Evolutionary conservation across 306 rosid species (phyloP).

Genomic region (Prunus fruticosa): DNA sequence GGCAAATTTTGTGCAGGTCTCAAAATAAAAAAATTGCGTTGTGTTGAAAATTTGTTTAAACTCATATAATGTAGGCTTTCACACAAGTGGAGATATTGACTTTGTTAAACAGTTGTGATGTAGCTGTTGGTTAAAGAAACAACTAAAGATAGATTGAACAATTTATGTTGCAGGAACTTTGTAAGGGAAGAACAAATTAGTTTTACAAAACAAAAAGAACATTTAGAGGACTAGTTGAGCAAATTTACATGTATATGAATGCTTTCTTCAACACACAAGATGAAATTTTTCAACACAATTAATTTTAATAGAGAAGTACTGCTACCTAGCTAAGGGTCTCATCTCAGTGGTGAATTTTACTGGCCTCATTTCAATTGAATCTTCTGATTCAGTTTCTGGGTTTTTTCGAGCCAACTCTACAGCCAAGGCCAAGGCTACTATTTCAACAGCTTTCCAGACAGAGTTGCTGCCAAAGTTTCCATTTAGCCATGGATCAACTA

Average conservation of each 20-base stretch:
- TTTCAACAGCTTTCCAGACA: constrained; percentile 49
- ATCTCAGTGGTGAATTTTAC: not conserved
- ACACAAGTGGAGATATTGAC: no score
- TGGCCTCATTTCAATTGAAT: not conserved
- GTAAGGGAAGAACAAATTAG: no score
- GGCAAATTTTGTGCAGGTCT: not conserved
- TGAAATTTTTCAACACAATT: not conserved
- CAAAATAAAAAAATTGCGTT: constrained; percentile 22
- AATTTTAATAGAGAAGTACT: not conserved
- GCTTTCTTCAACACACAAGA: not conserved
- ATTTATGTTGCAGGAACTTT: no score
- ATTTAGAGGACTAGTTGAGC: no score
- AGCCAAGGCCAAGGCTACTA: constrained; percentile 44
- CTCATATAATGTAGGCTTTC: no score
- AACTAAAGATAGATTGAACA: no score
- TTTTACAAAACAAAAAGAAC: no score
- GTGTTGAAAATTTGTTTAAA: no score
- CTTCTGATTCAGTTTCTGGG: not conserved
- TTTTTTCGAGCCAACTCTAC: constrained; percentile 18
- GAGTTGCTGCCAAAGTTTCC: constrained; percentile 26
- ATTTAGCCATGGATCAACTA: constrained; percentile 40
- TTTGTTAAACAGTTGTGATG: no score
- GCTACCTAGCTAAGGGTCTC: constrained; percentile 3
- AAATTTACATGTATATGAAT: not conserved
- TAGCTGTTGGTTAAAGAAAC: constrained; percentile 3